Conservation (phyloP, 2,329 filamentous ascomycete genomes). For the Trichoderma gracile region DNA sequence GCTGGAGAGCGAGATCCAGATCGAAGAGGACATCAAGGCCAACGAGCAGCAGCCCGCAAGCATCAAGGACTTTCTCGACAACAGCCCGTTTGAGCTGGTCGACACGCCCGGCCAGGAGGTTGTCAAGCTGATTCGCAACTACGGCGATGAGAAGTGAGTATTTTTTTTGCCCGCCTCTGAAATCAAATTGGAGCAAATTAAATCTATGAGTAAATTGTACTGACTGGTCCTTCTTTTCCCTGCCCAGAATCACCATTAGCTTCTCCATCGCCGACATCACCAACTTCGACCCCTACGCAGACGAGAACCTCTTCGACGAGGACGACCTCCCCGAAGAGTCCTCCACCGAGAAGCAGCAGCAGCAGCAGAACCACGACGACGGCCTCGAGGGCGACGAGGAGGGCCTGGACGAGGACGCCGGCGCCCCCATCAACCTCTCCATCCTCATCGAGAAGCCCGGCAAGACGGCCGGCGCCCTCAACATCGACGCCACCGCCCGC, state of each 20-base stretch:
- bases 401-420: constrained; percentile 53
- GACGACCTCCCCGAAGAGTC: constrained; percentile 44
- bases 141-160: constrained; percentile 78
- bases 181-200: too few species aligned
- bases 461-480: constrained; percentile 70
- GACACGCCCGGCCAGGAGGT: constrained; percentile 86
- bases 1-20: constrained; percentile 77
- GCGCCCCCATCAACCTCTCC: constrained; percentile 79
- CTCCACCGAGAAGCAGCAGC: constrained; percentile 55
- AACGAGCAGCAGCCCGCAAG: constrained; percentile 70
- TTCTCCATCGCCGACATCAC: constrained; percentile 47
- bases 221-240: constrained; percentile 15
- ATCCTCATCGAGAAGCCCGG: constrained; percentile 85
- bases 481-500: constrained; percentile 82
- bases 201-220: not conserved
- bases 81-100: constrained; percentile 78
- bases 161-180: too few species aligned
- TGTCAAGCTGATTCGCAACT: constrained; percentile 78
- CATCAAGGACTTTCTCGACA: constrained; percentile 85
- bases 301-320: constrained; percentile 44
- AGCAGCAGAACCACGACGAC: constrained; percentile 55
- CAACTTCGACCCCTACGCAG: constrained; percentile 43
- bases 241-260: constrained; percentile 45
- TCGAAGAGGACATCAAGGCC: constrained; percentile 80
- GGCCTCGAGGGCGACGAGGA: constrained; percentile 49